Evolutionary conservation across 306 rosid genomes (phyloP).

Genomic region (Medicago truncatula): DNA sequence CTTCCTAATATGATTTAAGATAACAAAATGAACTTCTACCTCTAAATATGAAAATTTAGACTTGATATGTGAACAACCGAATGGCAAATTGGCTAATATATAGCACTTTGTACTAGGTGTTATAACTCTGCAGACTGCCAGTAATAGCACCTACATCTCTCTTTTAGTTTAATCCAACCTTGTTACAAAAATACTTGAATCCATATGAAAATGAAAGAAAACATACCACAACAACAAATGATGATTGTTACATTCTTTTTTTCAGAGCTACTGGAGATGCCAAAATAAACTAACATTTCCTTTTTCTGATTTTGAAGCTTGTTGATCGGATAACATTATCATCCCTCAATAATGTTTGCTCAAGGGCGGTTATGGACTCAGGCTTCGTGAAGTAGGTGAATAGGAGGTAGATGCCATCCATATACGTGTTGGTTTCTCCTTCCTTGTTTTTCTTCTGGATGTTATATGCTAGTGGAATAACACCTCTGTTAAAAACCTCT

Average conservation of each 20-base stretch:
- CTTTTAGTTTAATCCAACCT: conserved; percentile 34
- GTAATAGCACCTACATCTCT: conserved; percentile 40
- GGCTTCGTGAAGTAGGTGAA: conserved; percentile 91
- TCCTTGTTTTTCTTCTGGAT: conserved; percentile 88
- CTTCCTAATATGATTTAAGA: background rate
- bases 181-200: conserved; percentile 48
- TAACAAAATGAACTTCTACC: background rate
- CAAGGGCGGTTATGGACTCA: conserved; percentile 61
- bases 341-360: conserved; percentile 60
- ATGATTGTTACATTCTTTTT: conserved; percentile 39
- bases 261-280: conserved; percentile 26
- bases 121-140: conserved; percentile 19
- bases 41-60: background rate
- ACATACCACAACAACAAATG: conserved; percentile 31
- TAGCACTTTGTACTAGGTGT: conserved; percentile 7
- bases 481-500: conserved; percentile 93
- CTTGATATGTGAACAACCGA: background rate
- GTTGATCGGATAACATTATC: conserved; percentile 73
- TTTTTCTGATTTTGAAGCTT: conserved; percentile 77
- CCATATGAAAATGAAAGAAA: conserved; percentile 24
- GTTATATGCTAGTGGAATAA: conserved; percentile 79
- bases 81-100: background rate
- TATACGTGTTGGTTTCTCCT: conserved; percentile 75
- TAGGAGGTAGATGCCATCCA: conserved; percentile 92
- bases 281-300: conserved; percentile 59